These are phyloP conservation scores for Dimargaris xerosporica DNA, from an alignment of 192 early-diverging fungal genomes.

Conservation along the genomic window DNA sequence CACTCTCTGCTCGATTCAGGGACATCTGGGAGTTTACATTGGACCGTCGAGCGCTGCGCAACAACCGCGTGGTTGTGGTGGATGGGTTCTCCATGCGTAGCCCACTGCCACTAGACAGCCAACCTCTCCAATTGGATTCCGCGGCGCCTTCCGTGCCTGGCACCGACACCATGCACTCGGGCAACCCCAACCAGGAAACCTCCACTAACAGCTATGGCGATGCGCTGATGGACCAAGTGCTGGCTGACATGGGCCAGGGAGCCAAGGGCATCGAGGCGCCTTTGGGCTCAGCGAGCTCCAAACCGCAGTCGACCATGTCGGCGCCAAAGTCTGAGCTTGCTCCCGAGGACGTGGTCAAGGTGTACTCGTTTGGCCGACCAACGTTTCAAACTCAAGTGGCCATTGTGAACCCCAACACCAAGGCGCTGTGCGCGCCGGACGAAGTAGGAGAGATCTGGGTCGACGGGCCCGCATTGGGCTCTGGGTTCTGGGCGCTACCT, in stretches of 20 bases:
- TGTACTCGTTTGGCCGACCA: conserved; percentile 21
- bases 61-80: conserved; percentile 41
- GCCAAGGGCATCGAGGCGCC: background rate
- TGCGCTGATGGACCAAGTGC: background rate
- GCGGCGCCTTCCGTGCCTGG: background rate
- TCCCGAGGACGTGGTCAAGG: background rate
- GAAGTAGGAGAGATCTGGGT: conserved; percentile 80
- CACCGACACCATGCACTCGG: background rate
- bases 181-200: background rate
- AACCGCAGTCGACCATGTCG: background rate
- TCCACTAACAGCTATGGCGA: background rate
- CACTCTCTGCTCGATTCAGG: conserved; percentile 1
- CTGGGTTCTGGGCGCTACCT: conserved; percentile 63
- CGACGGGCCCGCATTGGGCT: conserved; percentile 49
- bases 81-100: conserved; percentile 13
- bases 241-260: conserved; percentile 1
- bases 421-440: conserved; percentile 51
- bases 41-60: conserved; percentile 43
- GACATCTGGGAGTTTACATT: conserved; percentile 49
- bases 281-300: background rate
- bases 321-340: background rate
- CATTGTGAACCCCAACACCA: conserved; percentile 70
- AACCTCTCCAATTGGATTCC: background rate
- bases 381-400: conserved; percentile 39
- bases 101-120: background rate